Evolutionary conservation across 1,139 yeast genomes (phyloP), one percentile per base, ranked within the genome.

Genomic region (Yamadazyma dushanensis): DNA sequence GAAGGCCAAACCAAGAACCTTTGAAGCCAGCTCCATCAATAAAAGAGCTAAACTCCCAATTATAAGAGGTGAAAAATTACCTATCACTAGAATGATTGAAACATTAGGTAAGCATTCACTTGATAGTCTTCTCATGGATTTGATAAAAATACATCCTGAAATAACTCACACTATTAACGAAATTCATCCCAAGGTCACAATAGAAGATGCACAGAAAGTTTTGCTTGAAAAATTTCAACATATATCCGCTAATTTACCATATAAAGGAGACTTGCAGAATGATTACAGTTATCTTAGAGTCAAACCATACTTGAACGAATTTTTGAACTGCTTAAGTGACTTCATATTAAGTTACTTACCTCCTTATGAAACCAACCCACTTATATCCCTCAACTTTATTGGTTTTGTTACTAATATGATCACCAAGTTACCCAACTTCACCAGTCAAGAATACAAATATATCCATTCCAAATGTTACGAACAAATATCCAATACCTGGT

Each of bases 241-340:
- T 3, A 75, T 86, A 19, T 53, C 64, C 22, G 56, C 59, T 15
- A 72, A 74, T 40, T 60, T 87, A 44, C 96, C 96, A 1, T 86
- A 84, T 57, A 81, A 82, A 47, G 87, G 87, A 43, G 88, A 83
- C 48, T 66, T 71, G 15, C 70, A 74, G 34, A 79, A 85, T 35
- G 97, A 90, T 57, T 92, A 92, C 56, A 83, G 96, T n/a, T 92
- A 83, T 59, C 69, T 87, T 40, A 72, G 97, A 40, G 84, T 90
- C 37, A 83, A 87, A 51, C 80, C 88, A 2, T 63, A 69, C 39
- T 73, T 89, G 41, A 76, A 80, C 45, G 96, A 87, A 50, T 87
- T 90, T 51, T 73, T 88, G 44, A 73, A 77, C 49, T 82, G 94
- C 31, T 64, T 90, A 37, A 78, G 86, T 27, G 97, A 89, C 59